Evolutionary conservation across 176 grass and related monocot genomes (phyloP), one percentile per base, ranked within the genome.

Genomic region (Urochloa ruziziensis): DNA sequence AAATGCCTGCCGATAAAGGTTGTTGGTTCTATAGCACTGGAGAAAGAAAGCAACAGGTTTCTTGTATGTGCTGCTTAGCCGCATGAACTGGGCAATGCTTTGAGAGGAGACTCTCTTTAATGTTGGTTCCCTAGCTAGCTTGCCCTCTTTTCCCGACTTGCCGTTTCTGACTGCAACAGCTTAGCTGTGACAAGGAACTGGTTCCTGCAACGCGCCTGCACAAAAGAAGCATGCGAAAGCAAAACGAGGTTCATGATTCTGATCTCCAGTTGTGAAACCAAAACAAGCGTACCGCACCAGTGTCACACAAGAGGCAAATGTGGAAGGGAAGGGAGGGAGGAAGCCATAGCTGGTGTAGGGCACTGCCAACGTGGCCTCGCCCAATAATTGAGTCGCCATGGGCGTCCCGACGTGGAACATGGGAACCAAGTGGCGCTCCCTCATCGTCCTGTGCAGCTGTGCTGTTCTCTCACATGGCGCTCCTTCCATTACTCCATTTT

Each of bases 1-100:
- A 44, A 88, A 79, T 70, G 67, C 13, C 40, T 62, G 86, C 56
- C 15, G 14, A 14, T 13, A 47, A 84, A 73, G 54, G 44, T 83
- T 9, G 86, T 40, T 19, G 67, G 23, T n/a, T 43, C 23, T 15
- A 16, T 10, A 35, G 51, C 56, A 39, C 23, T 18, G 19, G 36
- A 67, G 29, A 34, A 5, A 67, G 9, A 37, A 13, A 25, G n/a
- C 24, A 44, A 27, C 61, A 12, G 46, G 49, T 53, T 67, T 30
- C 29, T 18, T 18, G 65, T 62, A 47, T 33, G 23, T 15, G 28
- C 28, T 46, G 35, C 81, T 60, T 77, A 59, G 43, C 67, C 75
- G 73, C 37, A 48, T 59, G 77, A 67, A 36, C 47, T 58, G 57
- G 56, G 65, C 52, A 70, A 42, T 34, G 59, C 18, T 21, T 73